phyloP scores from a whole-genome alignment of 2,329 filamentous ascomycete species.

The Colletotrichum simmondsii region DNA sequence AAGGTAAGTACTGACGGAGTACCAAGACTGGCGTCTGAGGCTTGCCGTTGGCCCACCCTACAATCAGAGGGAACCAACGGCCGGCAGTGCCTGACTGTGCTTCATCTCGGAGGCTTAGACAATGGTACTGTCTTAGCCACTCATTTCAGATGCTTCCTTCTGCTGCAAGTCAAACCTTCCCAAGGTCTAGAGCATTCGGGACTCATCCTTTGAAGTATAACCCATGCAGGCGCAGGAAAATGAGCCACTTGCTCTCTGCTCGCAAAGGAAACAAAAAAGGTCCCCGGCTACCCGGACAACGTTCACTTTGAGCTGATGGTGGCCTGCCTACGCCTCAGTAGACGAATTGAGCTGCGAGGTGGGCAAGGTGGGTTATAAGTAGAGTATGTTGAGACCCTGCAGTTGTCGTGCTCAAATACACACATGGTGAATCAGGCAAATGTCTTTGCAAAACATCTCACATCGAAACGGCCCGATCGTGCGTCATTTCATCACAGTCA shows the following conservation, averaged over 20 bases:
- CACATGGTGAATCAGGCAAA: neutral
- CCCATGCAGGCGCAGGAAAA: neutral
- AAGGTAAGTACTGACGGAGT: too few species aligned
- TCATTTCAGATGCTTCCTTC: neutral
- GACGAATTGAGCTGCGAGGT: neutral
- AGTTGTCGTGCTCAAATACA: neutral
- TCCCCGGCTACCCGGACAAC: neutral
- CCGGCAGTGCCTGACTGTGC: neutral
- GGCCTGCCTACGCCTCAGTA: neutral
- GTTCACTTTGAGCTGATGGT: neutral
- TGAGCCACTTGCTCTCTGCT: neutral
- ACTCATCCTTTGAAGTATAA: neutral
- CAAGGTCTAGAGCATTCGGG: neutral
- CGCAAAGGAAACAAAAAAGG: neutral
- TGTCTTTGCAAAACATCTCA: neutral
- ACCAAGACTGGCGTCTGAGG: neutral
- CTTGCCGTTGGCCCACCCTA: constrained; percentile 21
- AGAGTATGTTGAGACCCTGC: neutral
- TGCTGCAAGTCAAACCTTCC: neutral
- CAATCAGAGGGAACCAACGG: neutral
- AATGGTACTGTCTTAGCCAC: neutral
- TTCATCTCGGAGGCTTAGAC: neutral
- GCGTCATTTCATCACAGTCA: neutral
- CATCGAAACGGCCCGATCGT: neutral
- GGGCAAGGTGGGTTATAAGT: neutral